Conservation (phyloP, 2,329 filamentous ascomycete species). For the Penicillium aurantiogriseum region DNA sequence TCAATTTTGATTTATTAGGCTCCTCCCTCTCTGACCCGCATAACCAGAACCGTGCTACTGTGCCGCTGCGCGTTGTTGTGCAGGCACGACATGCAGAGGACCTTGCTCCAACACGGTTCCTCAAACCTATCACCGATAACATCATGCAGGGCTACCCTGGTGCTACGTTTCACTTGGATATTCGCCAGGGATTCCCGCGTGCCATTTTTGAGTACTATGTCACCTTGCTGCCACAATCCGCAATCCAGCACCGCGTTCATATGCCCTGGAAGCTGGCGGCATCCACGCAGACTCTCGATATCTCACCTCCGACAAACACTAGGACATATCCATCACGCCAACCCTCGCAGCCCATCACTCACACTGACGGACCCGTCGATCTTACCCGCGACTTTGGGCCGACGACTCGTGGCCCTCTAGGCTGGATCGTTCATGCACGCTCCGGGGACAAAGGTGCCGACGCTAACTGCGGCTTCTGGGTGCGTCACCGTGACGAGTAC, state of each 20-base stretch:
- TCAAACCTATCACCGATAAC: conserved; percentile 40
- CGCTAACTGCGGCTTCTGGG: conserved; percentile 50
- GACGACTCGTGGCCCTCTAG: conserved; percentile 29
- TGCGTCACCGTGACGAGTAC: conserved; percentile 44
- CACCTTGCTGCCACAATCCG: conserved; percentile 27
- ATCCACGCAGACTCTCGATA: conserved; percentile 18
- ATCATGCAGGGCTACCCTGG: conserved; percentile 44
- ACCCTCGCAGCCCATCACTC: conserved; percentile 22
- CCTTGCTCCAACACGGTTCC: conserved; percentile 34
- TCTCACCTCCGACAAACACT: conserved; percentile 21
- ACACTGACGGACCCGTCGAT: conserved; percentile 11
- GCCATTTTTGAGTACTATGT: conserved; percentile 35
- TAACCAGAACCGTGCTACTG: conserved; percentile 46
- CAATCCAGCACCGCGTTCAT: conserved; percentile 27
- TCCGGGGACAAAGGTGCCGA: conserved; percentile 49
- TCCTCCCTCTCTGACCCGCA: conserved; percentile 31
- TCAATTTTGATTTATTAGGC: conserved; percentile 37
- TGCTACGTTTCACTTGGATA: conserved; percentile 35
- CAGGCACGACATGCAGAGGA: conserved; percentile 46
- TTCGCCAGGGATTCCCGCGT: conserved; percentile 35
- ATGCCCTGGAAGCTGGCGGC: conserved; percentile 28
- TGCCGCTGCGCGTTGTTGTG: conserved; percentile 43
- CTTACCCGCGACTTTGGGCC: conserved; percentile 25
- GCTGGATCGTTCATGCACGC: conserved; percentile 37
- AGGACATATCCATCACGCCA: conserved; percentile 21